Conservation (phyloP, 2,329 filamentous ascomycete genomes). For the Seiridium cupressi region DNA sequence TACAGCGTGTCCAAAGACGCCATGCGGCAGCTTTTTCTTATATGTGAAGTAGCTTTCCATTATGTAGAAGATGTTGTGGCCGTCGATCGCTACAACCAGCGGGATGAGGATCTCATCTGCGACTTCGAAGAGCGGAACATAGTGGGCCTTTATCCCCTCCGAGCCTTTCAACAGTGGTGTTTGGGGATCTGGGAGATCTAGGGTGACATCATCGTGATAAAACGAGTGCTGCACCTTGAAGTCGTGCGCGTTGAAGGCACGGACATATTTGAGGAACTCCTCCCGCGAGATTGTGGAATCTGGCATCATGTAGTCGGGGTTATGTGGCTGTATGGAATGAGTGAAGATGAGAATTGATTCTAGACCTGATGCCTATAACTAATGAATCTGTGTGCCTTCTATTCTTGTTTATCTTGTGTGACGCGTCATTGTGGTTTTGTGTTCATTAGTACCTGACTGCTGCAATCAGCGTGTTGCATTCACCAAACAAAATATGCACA, state of each 20-base stretch:
- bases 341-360: not conserved
- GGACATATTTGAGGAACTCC: conserved; percentile 1
- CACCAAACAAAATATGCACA: not conserved
- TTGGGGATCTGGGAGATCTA: not conserved
- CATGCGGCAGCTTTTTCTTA: not conserved
- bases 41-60: conserved; percentile 2
- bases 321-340: not conserved
- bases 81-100: not conserved
- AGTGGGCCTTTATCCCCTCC: not conserved
- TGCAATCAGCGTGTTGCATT: not conserved
- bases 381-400: not conserved
- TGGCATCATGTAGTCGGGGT: not conserved
- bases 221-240: not conserved
- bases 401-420: not conserved
- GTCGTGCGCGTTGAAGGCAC: conserved; percentile 1
- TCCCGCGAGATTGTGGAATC: not conserved
- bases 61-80: conserved; percentile 1
- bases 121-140: not conserved
- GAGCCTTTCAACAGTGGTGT: not conserved
- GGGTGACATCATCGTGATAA: not conserved
- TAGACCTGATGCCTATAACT: not conserved
- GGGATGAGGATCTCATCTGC: conserved; percentile 1
- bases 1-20: conserved; percentile 1
- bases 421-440: not conserved
- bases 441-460: not conserved